Base-by-base conservation (phyloP, 129 eudicot genomes). In the Centella asiatica region DNA sequence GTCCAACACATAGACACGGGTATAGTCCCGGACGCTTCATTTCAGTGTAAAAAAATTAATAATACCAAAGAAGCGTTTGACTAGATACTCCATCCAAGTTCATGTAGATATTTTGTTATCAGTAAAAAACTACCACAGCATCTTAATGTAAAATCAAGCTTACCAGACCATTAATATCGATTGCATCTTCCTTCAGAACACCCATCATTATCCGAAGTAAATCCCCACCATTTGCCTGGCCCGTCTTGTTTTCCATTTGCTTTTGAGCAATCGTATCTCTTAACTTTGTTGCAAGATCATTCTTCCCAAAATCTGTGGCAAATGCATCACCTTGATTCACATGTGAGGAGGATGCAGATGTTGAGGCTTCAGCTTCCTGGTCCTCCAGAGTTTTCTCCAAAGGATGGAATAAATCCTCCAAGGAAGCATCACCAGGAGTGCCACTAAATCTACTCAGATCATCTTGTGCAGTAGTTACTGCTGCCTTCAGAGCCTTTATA, bases 361-460 rank as follows among this genome's bases (percentile, higher is more conserved):
- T 78, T 31, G 95, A 87, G 66, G 96, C 94, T 73, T 80, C 86
- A 66, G 82, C 85, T 44, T 63, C 77, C 34, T 26, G 73, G 28
- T 81, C 88, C 59, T 65, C 85, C 37, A 64, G 62, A 29, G 29
- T 78, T 36, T 76, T 83, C 72, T 80, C 84, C 34, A 81, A 48
- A 18, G 94, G 95, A 63, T 82, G 94, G 60, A 92, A 84, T 20
- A 92, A 78, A 72, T 92, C 98, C 46, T 92, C 98, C 80, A 87
- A 72, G 54, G 88, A 92, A 58, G 96, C 98, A 81, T 92, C 98
- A 42, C 85, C 90, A 28, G 98, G 98, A 62, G 95, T 66, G 71
- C 87, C 98, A 82, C 96, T 92, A 70, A 92, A 92, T 66, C 83
- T 84, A 78, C 86, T 92, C 6, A 92, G 84, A 76, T 84, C 98